Evolutionary conservation across 306 rosid species (phyloP), one percentile per base, ranked within the genome.

Genomic region (Begonia masoniana): DNA sequence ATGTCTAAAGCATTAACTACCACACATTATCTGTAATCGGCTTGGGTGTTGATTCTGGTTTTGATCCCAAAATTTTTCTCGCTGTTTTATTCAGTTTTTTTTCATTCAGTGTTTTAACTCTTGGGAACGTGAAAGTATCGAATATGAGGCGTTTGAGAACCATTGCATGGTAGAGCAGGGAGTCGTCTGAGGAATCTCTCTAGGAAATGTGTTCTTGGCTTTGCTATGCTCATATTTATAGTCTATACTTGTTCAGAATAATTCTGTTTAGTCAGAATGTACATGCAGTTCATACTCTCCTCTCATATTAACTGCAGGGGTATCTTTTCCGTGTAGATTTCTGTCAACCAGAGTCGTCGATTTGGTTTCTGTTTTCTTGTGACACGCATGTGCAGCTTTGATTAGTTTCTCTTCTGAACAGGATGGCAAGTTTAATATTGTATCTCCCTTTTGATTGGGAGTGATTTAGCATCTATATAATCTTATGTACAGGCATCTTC

Each of bases 91-190:
- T n/a, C 14, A 9, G 48, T 45, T 1, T 45, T 45, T 1, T 13
- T 45, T 45, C 5, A 45, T 45, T 26, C n/a, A n/a, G n/a, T n/a
- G n/a, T n/a, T n/a, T n/a, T n/a, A n/a, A n/a, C n/a, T n/a, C n/a
- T n/a, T n/a, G n/a, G n/a, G n/a, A n/a, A n/a, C n/a, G n/a, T n/a
- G n/a, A n/a, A 64, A 86, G 99, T 96, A 95, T 15, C 85, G 99
- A 26, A 76, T 93, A 77, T 87, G 83, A 16, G 87, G 93, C 16
- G 62, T 65, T 9, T 96, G 86, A 43, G 99, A 92, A 72, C 84
- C 99, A 47, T 92, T 68, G 99, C 99, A 46, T 92, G 99, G 99
- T 83, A 84, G 7, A 92, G 99, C 71, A 86, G 87, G 50, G 99
- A 92, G 76, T 86, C n/a, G 56, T 67, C 69, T 92, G 59, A 80